Percentiles rank a stretch among this genome's conserved stretches.
Conservation (phyloP, 257 asterid species). For the Schizonepeta tenuifolia region DNA sequence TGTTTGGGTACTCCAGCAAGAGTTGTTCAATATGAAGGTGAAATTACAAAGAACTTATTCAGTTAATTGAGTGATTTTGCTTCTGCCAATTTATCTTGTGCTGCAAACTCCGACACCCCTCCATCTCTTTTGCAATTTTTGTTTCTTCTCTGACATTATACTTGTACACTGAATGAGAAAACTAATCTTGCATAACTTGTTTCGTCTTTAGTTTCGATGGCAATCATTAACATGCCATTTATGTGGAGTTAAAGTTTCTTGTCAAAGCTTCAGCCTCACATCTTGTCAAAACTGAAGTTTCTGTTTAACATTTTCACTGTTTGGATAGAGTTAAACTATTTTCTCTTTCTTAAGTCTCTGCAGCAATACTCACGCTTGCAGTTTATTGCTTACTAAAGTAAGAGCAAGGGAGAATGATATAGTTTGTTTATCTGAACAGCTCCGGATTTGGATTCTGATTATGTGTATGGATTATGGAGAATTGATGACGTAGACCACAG, state of each 20-base stretch:
- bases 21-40: conserved; percentile 93
- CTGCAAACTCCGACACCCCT: not conserved
- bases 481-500: conserved; percentile 89
- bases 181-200: conserved; percentile 2
- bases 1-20: conserved; percentile 73
- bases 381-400: conserved; percentile 13
- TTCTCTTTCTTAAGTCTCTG: conserved; percentile 13
- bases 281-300: conserved; percentile 10
- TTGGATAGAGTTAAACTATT: conserved; percentile 18
- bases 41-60: conserved; percentile 19
- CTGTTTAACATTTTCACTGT: not conserved
- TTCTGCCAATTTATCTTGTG: conserved; percentile 4
- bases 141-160: conserved; percentile 3
- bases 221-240: conserved; percentile 13
- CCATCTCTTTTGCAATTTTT: not conserved
- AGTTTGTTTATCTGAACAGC: conserved; percentile 54
- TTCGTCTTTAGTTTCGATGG: conserved; percentile 6
- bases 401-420: conserved; percentile 29
- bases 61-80: conserved; percentile 12
- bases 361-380: conserved; percentile 14
- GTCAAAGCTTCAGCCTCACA: not conserved
- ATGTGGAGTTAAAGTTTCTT: not conserved
- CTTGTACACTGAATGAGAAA: conserved; percentile 14
- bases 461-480: conserved; percentile 79
- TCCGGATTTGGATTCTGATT: conserved; percentile 88